Evolutionary conservation across 2,329 filamentous ascomycete genomes (phyloP).

Genomic region (Tolypocladium capitatum): DNA sequence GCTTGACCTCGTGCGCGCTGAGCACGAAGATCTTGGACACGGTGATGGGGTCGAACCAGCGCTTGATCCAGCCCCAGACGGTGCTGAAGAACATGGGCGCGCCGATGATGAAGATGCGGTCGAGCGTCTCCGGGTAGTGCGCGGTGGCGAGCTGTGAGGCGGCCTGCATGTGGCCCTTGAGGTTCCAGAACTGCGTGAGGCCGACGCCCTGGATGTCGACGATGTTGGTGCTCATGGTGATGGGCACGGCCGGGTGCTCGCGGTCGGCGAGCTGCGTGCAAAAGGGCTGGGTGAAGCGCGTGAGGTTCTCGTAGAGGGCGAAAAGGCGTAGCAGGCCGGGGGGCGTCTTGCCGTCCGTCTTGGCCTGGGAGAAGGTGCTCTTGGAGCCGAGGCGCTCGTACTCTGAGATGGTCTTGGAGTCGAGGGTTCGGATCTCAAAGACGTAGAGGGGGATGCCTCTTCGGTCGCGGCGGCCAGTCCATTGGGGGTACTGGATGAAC

Average conservation of each 20-base stretch:
- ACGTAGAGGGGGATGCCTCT: slow-evolving; percentile 88
- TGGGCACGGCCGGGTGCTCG: slow-evolving; percentile 64
- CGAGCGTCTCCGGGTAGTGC: slow-evolving; percentile 88
- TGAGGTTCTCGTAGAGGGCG: slow-evolving; percentile 86
- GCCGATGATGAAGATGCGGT: slow-evolving; percentile 57
- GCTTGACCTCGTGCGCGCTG: slow-evolving; percentile 54
- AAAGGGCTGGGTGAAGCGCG: slow-evolving; percentile 73
- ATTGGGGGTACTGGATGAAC: slow-evolving; percentile 69
- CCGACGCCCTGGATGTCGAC: slow-evolving; percentile 84
- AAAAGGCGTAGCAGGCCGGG: slow-evolving; percentile 75
- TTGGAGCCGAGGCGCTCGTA: slow-evolving; percentile 58
- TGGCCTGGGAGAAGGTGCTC: slow-evolving; percentile 44
- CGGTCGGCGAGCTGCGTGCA: slow-evolving; percentile 64
- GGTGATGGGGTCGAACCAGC: slow-evolving; percentile 89
- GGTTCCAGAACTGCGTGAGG: slow-evolving; percentile 89
- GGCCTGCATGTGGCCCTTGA: slow-evolving; percentile 88
- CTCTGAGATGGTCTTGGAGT: slow-evolving; percentile 64
- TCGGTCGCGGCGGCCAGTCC: slow-evolving; percentile 80
- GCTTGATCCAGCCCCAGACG: slow-evolving; percentile 89
- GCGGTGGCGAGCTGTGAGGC: slow-evolving; percentile 79
- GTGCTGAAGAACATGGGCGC: slow-evolving; percentile 85
- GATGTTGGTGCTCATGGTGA: slow-evolving; percentile 88
- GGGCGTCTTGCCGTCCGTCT: slow-evolving; percentile 52
- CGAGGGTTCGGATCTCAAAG: slow-evolving; percentile 73
- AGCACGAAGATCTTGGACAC: slow-evolving; percentile 95